phyloP scores from a whole-genome alignment of 805 yeast genomes.

The Metschnikowia hibisci region DNA sequence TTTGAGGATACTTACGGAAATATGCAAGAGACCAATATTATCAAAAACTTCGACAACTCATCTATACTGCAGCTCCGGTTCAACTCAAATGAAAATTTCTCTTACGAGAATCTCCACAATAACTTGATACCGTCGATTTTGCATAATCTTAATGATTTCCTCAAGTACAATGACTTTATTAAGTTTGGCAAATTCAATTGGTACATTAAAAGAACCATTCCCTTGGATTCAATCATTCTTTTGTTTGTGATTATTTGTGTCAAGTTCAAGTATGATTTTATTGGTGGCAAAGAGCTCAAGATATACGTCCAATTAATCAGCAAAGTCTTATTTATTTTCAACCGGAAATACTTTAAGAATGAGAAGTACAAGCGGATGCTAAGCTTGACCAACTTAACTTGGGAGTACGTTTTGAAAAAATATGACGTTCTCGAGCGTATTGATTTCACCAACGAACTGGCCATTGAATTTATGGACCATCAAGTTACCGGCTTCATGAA shows the following conservation, averaged over 20 bases:
- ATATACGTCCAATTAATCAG: constrained; percentile 39
- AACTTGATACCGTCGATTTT: constrained; percentile 54
- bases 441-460: constrained; percentile 20
- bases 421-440: constrained; percentile 30
- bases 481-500: constrained; percentile 38
- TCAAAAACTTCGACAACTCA: constrained; percentile 34
- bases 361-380: constrained; percentile 45
- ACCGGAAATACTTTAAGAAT: constrained; percentile 43
- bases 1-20: constrained; percentile 41
- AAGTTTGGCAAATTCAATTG: constrained; percentile 54
- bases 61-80: constrained; percentile 35
- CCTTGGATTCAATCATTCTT: constrained; percentile 54
- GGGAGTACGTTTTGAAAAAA: constrained; percentile 41
- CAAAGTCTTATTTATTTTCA: constrained; percentile 40
- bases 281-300: constrained; percentile 34
- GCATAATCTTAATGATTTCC: constrained; percentile 53
- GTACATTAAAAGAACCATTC: constrained; percentile 59
- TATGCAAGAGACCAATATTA: constrained; percentile 36
- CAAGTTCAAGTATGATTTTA: constrained; percentile 44
- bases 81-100: constrained; percentile 38
- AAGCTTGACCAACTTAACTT: constrained; percentile 37
- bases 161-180: constrained; percentile 49
- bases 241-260: constrained; percentile 50
- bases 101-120: constrained; percentile 48
- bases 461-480: constrained; percentile 36